A percentile compares a stretch with the other conserved stretches of the same genome.
Conservation (phyloP, 2,329 filamentous ascomycete species). For the Penicillium brasilianum region DNA sequence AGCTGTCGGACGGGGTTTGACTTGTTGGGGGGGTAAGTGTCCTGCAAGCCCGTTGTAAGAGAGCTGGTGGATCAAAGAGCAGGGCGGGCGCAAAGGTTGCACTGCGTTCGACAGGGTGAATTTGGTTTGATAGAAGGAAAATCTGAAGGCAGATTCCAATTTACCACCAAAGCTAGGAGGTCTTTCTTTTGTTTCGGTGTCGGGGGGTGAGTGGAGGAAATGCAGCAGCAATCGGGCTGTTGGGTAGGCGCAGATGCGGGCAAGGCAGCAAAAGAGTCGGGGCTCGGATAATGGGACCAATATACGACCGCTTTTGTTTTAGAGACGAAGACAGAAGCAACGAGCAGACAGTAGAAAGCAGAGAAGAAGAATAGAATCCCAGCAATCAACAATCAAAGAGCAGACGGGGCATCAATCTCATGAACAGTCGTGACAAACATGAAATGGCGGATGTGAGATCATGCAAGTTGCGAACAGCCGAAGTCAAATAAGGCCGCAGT, state of each 20-base stretch:
- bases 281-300: constrained; percentile 10
- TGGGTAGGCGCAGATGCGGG: constrained; percentile 4
- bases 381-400: constrained; percentile 24
- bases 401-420: constrained; percentile 34
- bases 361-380: background rate
- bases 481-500: constrained; percentile 26
- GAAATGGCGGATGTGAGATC: constrained; percentile 14
- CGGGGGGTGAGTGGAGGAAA: background rate
- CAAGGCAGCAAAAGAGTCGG: constrained; percentile 25
- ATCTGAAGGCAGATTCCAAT: background rate
- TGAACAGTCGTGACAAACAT: constrained; percentile 40
- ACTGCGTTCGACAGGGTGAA: constrained; percentile 13
- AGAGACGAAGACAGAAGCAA: background rate
- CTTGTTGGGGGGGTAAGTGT: constrained; percentile 14
- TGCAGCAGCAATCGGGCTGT: constrained; percentile 6
- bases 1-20: constrained; percentile 31
- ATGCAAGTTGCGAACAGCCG: constrained; percentile 15
- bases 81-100: constrained; percentile 17
- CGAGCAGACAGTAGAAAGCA: background rate
- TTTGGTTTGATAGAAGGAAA: background rate
- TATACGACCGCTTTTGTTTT: background rate
- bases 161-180: background rate
- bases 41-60: constrained; percentile 28
- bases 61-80: constrained; percentile 8
- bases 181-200: background rate